Base-by-base conservation (phyloP, 2,329 filamentous ascomycete species). In the Shiraia sp. region DNA sequence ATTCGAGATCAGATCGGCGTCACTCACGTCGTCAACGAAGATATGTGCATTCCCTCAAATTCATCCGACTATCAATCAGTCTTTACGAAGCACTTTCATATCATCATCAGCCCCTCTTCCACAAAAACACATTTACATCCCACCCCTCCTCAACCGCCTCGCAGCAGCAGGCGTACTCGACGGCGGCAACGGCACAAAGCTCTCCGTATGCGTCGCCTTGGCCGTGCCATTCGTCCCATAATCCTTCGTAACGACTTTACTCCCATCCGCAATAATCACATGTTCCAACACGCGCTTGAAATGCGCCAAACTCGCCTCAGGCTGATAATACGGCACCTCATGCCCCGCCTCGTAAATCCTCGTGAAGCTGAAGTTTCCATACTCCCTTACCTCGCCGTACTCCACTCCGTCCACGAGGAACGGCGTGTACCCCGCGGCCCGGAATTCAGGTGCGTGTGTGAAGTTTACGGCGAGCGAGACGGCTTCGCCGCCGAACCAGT, bases 401-500 rank as follows among this genome's bases (percentile, higher is more conserved):
- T 76, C 69, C 15, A 72, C 27, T 36, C 80, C 87, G 59, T 82
- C 81, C 64, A 86, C 84, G 9, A 79, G 73, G 30, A 77, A 79
- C 56, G 87, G 87, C 26, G 86, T 81, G 66, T 92, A 93, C 0
- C 87, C 88, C 0, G 88, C 83, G 0, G 72, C 68, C 2, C 76
- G 71, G 64, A 92, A 93, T 2, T 65, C 55, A 5, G 66, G 57
- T 29, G 71, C 67, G 7, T 71, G 60, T 1, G 73, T 68, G 55
- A 85, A 85, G 24, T 65, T 59, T 1, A 88, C 68, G 6, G 77
- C 76, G 3, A 69, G 74, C 2, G 84, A 86, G 31, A 88, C 76
- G 4, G 85, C 85, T 68, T 93, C 79, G 17, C 87, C 88, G 13
- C 89, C 89, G 53, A 86, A 74, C 81, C 86, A 81, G 58, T 81